Evolutionary conservation across 2,329 filamentous ascomycete species (phyloP), one percentile per base, ranked within the genome.

Genomic region (Fusarium sp.): DNA sequence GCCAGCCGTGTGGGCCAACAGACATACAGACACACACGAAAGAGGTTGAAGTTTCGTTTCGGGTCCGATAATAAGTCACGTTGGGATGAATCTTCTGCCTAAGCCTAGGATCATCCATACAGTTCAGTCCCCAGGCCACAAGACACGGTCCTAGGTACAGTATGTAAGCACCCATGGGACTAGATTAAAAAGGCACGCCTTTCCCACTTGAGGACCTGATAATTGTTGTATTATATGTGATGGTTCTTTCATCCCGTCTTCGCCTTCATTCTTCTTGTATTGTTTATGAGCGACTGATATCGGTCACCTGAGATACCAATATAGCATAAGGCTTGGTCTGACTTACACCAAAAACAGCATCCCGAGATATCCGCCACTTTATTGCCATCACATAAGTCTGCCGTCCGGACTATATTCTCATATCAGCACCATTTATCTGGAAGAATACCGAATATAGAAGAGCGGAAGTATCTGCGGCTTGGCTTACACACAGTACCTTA

Each of bases 271-370:
- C 25, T 13, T 57, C 40, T 56, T 34, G 16, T 34, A 46, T 71
- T 28, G 20, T 55, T 37, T 50, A 58, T 60, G 51, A 43, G 70
- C 67, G 64, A 67, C 63, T 41, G n/a, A 47, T 18, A 42, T 41
- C 57, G 46, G 66, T 73, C 66, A 65, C 65, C 65, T 73, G 72
- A 59, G 42, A 68, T 53, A 50, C 45, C 56, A 56, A 49, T 53
- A 63, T 46, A 34, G 49, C 50, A 25, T 37, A 37, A 37, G 34
- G 34, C 34, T 37, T 37, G 34, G 63, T 69, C 69, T 61, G 60
- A 61, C 65, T 60, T 59, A 58, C 46, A 68, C 49, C 56, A 53
- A 50, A 59, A 59, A 51, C 56, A 59, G 54, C 34, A 63, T 62
- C 47, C 71, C 63, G 69, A 55, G 48, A 43, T 42, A 63, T 68